Evolutionary conservation across 306 rosid genomes (phyloP).

Genomic region (Phaseolus lunatus): DNA sequence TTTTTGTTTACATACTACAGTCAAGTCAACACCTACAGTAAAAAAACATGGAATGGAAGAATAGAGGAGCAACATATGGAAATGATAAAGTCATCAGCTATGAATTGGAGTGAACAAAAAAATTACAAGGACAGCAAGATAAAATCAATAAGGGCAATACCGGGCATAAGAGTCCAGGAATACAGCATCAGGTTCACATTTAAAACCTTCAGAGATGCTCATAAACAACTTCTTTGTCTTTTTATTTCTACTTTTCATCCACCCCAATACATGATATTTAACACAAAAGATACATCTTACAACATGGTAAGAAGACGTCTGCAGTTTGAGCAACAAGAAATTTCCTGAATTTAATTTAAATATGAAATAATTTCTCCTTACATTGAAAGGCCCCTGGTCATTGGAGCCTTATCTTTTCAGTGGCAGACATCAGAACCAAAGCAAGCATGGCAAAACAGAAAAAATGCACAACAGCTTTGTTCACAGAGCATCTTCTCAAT

Average conservation of each 20-base stretch:
- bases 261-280: too few species aligned
- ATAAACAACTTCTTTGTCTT: too few species aligned
- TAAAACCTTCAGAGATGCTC: slow-evolving; percentile 6
- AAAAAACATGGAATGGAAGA: slow-evolving; percentile 10
- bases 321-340: not conserved
- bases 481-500: slow-evolving; percentile 59
- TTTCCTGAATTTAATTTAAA: not conserved
- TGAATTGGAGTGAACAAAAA: not conserved
- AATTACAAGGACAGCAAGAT: not conserved
- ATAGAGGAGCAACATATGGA: slow-evolving; percentile 1
- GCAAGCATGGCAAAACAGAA: slow-evolving; percentile 52
- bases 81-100: not conserved
- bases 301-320: not conserved
- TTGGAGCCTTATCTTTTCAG: slow-evolving; percentile 50
- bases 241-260: too few species aligned
- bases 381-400: slow-evolving; percentile 51
- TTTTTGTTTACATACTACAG: not conserved
- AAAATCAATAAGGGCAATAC: not conserved
- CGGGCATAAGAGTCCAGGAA: not conserved
- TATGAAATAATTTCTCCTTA: slow-evolving; percentile 43
- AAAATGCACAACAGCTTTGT: slow-evolving; percentile 63
- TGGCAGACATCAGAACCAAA: slow-evolving; percentile 50
- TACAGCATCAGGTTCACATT: slow-evolving; percentile 11
- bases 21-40: not conserved
- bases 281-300: not conserved